A percentile compares a stretch with the other conserved stretches of the same genome.
Conservation (phyloP, 805 yeast species). For the Candida multigemmis region DNA sequence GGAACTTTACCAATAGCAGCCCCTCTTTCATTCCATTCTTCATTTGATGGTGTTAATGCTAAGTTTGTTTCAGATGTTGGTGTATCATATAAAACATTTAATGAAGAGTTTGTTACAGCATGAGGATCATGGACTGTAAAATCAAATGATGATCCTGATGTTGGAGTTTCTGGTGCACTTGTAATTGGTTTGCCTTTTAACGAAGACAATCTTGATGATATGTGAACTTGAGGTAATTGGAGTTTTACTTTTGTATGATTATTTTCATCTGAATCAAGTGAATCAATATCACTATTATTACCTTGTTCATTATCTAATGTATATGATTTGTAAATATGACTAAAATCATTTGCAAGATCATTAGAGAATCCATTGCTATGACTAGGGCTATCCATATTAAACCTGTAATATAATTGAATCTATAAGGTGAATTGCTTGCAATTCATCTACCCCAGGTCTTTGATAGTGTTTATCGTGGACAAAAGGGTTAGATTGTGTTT, state of each 20-base stretch:
- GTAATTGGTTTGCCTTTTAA: slow-evolving; percentile 7
- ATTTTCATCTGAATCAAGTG: slow-evolving; percentile 16
- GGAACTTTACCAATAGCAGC: slow-evolving; percentile 20
- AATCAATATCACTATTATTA: slow-evolving; percentile 11
- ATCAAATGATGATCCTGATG: slow-evolving; percentile 21
- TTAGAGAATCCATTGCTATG: too few species aligned
- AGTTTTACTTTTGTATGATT: slow-evolving; percentile 1
- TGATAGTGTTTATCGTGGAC: too few species aligned
- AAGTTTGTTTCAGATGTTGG: slow-evolving; percentile 14
- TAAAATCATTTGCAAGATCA: slow-evolving; percentile 14
- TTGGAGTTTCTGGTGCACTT: slow-evolving; percentile 24
- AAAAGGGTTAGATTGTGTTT: too few species aligned
- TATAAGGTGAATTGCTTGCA: too few species aligned
- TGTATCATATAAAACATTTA: slow-evolving; percentile 25
- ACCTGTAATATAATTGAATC: too few species aligned
- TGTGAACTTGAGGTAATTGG: slow-evolving; percentile 9
- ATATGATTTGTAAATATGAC: slow-evolving; percentile 14
- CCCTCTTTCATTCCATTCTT: slow-evolving; percentile 25
- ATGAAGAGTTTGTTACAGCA: slow-evolving; percentile 23
- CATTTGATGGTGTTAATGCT: slow-evolving; percentile 3
- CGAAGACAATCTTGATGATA: slow-evolving; percentile 16
- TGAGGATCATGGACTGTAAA: slow-evolving; percentile 13
- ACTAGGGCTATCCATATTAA: too few species aligned
- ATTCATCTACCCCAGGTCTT: too few species aligned
- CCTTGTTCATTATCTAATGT: slow-evolving; percentile 2